phyloP scores from a whole-genome alignment of 2,329 filamentous ascomycete species.

The Graphiopsis chlorocephala region DNA sequence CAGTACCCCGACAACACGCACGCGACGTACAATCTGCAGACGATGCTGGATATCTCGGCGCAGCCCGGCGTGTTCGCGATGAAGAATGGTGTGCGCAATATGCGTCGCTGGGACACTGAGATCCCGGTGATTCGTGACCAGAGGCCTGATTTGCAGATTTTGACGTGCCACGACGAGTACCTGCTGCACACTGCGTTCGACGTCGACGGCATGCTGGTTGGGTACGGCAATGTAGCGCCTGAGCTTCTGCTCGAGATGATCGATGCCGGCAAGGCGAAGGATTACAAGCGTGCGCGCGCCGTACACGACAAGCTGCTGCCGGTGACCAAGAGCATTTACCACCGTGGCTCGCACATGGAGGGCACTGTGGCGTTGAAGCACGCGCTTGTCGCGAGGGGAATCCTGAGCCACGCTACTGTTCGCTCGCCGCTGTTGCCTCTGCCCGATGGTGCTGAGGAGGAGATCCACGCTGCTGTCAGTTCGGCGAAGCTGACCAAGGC shows the following conservation, averaged over 20 bases:
- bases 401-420: constrained; percentile 50
- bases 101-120: constrained; percentile 57
- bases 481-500: constrained; percentile 27
- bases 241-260: constrained; percentile 52
- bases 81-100: constrained; percentile 58
- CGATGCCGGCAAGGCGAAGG: constrained; percentile 49
- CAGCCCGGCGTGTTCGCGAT: constrained; percentile 55
- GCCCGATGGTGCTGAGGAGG: constrained; percentile 42
- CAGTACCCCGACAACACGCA: constrained; percentile 54
- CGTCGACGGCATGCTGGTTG: constrained; percentile 55
- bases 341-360: constrained; percentile 56
- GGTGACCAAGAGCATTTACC: constrained; percentile 54
- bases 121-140: constrained; percentile 52
- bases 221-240: constrained; percentile 54
- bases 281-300: constrained; percentile 48
- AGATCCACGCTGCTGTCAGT: constrained; percentile 44
- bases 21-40: constrained; percentile 52
- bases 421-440: constrained; percentile 49
- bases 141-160: constrained; percentile 50
- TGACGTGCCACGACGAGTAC: constrained; percentile 55
- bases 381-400: constrained; percentile 51
- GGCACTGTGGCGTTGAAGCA: constrained; percentile 50
- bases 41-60: constrained; percentile 53
- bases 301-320: constrained; percentile 53
- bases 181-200: constrained; percentile 53